These are phyloP conservation scores for Metarhizium album DNA, from an alignment of 2,329 filamentous ascomycete genomes.

Conservation along the genomic window DNA sequence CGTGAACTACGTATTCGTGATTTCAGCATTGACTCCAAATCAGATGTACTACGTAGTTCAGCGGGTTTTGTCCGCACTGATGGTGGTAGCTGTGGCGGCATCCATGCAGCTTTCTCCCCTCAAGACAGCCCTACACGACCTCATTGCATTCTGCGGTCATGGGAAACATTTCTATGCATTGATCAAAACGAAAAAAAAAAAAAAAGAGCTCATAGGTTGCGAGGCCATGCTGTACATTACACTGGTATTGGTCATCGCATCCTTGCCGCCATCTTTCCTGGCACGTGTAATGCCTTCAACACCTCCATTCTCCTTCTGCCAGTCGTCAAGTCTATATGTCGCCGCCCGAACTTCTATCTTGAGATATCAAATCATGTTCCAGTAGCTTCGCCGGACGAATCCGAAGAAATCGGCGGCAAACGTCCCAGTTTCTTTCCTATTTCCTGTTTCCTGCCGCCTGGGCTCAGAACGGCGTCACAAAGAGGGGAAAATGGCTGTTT, in stretches of 20 bases:
- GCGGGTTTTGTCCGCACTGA: too few relatives aligned
- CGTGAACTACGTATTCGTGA: too few relatives aligned
- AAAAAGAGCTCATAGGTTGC: constrained; percentile 2
- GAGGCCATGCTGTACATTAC: constrained; percentile 8
- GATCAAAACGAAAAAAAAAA: constrained; percentile 2
- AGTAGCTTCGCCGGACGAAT: background rate
- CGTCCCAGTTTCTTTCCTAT: background rate
- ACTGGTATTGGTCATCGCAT: background rate
- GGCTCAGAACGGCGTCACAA: background rate
- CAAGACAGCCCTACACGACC: too few relatives aligned
- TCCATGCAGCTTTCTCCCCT: too few relatives aligned
- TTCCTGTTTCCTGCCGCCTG: background rate
- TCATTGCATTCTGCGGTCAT: background rate
- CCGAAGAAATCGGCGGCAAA: background rate
- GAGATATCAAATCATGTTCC: constrained; percentile 5
- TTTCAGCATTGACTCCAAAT: background rate
- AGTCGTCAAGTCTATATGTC: background rate
- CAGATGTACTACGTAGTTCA: background rate
- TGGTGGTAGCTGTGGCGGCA: too few relatives aligned
- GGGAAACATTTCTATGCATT: constrained; percentile 6
- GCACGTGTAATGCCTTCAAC: background rate
- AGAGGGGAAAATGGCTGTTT: constrained; percentile 22
- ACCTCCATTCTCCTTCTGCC: background rate
- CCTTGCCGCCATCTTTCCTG: background rate
- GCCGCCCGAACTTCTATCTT: background rate